Evolutionary conservation across 2,329 filamentous ascomycete genomes (phyloP).

Genomic region (Pseudocercospora eumusae): DNA sequence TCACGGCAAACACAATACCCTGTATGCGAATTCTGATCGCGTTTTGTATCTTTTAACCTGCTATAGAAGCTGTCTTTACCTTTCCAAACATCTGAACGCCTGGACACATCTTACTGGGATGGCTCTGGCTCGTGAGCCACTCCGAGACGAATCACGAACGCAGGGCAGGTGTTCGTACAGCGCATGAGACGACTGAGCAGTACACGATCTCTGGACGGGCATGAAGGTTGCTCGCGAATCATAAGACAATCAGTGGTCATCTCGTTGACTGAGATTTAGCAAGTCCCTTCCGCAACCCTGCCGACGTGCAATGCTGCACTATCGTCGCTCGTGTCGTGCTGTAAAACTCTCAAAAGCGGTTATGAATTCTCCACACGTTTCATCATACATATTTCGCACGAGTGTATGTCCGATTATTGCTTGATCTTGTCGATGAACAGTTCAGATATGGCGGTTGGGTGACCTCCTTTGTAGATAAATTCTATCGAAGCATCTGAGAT

Average conservation of each 20-base stretch:
- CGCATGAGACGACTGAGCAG: background rate
- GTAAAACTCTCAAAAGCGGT: background rate
- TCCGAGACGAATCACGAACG: background rate
- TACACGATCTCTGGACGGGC: background rate
- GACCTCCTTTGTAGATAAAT: background rate
- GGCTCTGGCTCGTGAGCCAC: background rate
- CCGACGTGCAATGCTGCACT: background rate
- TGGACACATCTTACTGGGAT: background rate
- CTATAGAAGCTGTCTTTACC: background rate
- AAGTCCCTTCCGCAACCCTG: background rate
- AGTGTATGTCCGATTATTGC: background rate
- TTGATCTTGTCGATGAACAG: background rate
- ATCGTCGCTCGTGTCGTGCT: background rate
- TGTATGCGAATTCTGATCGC: background rate
- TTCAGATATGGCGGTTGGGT: background rate
- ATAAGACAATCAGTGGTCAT: background rate
- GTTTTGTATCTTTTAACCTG: background rate
- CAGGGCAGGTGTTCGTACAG: background rate
- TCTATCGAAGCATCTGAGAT: background rate
- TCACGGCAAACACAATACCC: slow-evolving; percentile 8
- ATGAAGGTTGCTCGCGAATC: background rate
- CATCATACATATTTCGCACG: background rate
- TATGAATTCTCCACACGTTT: too few relatives aligned
- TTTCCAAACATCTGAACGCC: background rate
- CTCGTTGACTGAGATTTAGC: background rate